Base-by-base conservation (phyloP, 495 filamentous ascomycete species). In the Clavariopsis aquatica region DNA sequence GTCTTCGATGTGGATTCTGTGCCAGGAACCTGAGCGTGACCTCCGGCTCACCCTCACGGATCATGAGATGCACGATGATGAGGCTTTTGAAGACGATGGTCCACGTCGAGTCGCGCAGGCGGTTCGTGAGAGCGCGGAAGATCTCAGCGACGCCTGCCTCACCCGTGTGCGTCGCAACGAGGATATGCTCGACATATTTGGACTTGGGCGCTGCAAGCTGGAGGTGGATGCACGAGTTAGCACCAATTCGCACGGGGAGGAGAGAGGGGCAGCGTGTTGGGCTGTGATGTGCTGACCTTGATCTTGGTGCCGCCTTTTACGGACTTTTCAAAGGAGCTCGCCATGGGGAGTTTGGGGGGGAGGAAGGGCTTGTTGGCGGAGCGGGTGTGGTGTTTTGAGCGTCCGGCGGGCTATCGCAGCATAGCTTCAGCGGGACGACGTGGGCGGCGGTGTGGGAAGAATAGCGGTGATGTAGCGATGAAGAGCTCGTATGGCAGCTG, bases 121-220 rank as follows among this genome's bases (percentile, higher is more conserved):
- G 83, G 72, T 89, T 85, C 71, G 95, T 91, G 24, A 99, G 78
- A 28, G 92, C 90, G 47, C 95, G 85, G 72, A 99, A 98, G 49
- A 99, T 89, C 76, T 99, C 94, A 46, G 88, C 95, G 51, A 99
- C 92, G 60, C 95, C 94, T 17, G 91, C 89, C 74, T 99, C 94
- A 65, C 94, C 94, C 4, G 91, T 85, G 76, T 97, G 92, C 31
- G 94, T 99, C 64, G 94, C 95, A 69, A 96, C 83, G 20, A 99
- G 83, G 73, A 99, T 96, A 72, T 96, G 91, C 75, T 99, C 95
- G 78, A 99, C 93, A 80, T 99, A 98, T 80, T 99, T 99, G 52
- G 95, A 93, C 80, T 99, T 99, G 23, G 94, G 94, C 62, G 94
- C 89, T 55, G 95, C 94, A 77, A 92, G 89, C 89, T 96, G 72